Conservation (phyloP, 2,329 filamentous ascomycete species). For the Remersonia thermophila region DNA sequence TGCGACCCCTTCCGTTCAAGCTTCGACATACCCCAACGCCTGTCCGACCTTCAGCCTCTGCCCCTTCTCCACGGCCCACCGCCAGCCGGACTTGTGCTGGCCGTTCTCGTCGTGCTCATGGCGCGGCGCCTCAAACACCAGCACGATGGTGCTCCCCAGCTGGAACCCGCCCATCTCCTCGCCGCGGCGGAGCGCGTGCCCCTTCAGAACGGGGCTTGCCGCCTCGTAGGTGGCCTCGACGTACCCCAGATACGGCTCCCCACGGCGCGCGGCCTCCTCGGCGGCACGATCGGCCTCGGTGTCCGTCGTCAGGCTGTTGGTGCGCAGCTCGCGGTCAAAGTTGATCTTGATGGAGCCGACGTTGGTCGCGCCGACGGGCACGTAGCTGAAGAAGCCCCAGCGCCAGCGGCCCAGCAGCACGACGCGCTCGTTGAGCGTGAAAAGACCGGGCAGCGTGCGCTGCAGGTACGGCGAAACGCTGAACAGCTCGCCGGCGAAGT, state of each 20-base stretch:
- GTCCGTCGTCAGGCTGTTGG: slow-evolving; percentile 85
- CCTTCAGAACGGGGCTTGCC: slow-evolving; percentile 65
- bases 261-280: slow-evolving; percentile 59
- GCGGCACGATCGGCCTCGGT: slow-evolving; percentile 82
- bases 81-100: slow-evolving; percentile 57
- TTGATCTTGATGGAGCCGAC: slow-evolving; percentile 95
- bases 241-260: slow-evolving; percentile 81
- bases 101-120: slow-evolving; percentile 43
- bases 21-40: slow-evolving; percentile 62
- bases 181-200: slow-evolving; percentile 71
- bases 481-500: slow-evolving; percentile 94
- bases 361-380: slow-evolving; percentile 91
- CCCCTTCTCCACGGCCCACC: slow-evolving; percentile 77
- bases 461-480: slow-evolving; percentile 92
- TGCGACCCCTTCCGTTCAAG: no score
- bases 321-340: slow-evolving; percentile 87
- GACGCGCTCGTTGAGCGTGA: slow-evolving; percentile 92
- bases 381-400: slow-evolving; percentile 94
- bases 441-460: slow-evolving; percentile 80
- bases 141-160: slow-evolving; percentile 83
- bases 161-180: slow-evolving; percentile 99
- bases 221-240: slow-evolving; percentile 78
- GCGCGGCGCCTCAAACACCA: slow-evolving; percentile 89
- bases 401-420: slow-evolving; percentile 90
- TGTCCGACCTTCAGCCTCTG: slow-evolving; percentile 83